Base-by-base conservation (phyloP, 2,329 filamentous ascomycete genomes). In the Didymosphaeria variabile region DNA sequence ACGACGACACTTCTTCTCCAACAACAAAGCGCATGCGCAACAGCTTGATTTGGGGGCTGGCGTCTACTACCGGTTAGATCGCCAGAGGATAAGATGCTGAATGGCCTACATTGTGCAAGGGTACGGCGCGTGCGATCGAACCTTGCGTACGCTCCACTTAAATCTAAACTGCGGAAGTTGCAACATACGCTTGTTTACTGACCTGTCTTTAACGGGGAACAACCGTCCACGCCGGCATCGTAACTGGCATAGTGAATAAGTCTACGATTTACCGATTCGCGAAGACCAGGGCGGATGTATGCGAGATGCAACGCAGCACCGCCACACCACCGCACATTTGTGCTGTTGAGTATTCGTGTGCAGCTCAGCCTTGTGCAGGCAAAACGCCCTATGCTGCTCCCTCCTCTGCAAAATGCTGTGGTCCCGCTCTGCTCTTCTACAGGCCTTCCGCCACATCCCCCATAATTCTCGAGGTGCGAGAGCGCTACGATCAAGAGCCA, bases 311-410 rank as follows among this genome's bases (percentile, higher is more conserved):
- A 26, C 15, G 3, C 23, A 12, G 29, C 38, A 55, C 38, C 38
- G 23, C 26, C 52, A 55, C 52, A 45, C 23, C 29, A 55, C 29
- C 52, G 52, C 52, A 55, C 38, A 55, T 55, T 46, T 55, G 52
- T 55, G 52, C 40, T 55, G 26, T 45, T 15, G 34, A 21, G 36
- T 13, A 31, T 44, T 17, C 26, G 8, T 19, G 38, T 19, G 19
- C 21, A 55, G 52, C 52, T 45, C 52, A 55, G 52, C 52, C 52
- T 55, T 34, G 38, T 34, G 23, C 26, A 7, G 21, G 5, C 10
- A 46, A 40, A 23, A 40, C 32, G 49, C 31, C 32, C 26, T 52
- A n/a, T 38, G 38, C 29, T 32, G 21, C 32, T 32, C 31, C 31
- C 26, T 3, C 32, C 49, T 4, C 32, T 32, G 8, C 52, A 21